Evolutionary conservation across 2,329 filamentous ascomycete genomes (phyloP), one percentile per base, ranked within the genome.

Genomic region (Torrubiella hemipterigena): DNA sequence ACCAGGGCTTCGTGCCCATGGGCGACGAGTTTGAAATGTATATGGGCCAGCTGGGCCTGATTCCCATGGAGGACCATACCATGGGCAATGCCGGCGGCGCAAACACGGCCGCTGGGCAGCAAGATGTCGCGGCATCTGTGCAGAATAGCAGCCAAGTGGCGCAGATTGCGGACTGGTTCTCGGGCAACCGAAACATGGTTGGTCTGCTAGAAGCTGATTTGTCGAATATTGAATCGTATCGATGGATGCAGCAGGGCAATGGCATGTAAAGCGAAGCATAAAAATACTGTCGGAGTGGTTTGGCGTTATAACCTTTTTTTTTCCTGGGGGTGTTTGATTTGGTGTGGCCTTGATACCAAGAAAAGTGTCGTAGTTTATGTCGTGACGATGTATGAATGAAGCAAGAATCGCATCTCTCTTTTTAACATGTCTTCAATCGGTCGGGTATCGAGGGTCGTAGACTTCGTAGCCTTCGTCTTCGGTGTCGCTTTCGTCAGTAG

Each of bases 401-500:
- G 34, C 28, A 32, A 22, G 23, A 9, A 15, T 23, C 18, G 4
- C 12, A 10, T 8, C 10, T 13, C 4, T 12, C 4, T 22, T 12
- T 22, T 30, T 21, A 8, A 20, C 6, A 23, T 13, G 17, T 12
- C 13, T 33, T 76, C 59, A 78, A 40, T 76, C 66, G 1, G 74
- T 78, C 16, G 74, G 74, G 31, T 58, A 56, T 21, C 64, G 56
- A 2, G 74, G 74, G 41, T 78, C 62, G 49, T 82, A 81, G 30
- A 77, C 61, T 39, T 81, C 72, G 47, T 84, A 82, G 3, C 69
- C 77, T 43, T 83, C 79, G 39, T 81, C 77, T 31, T 81, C 79
- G 2, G 67, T 76, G 42, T 79, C 74, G 40, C 71, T 77, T 48
- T 77, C 72, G 3, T 47, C 52, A n/a, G 52, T 41, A 12, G 24